phyloP scores from a whole-genome alignment of 768 basidiomycete genomes.

The Piloderma croceum region DNA sequence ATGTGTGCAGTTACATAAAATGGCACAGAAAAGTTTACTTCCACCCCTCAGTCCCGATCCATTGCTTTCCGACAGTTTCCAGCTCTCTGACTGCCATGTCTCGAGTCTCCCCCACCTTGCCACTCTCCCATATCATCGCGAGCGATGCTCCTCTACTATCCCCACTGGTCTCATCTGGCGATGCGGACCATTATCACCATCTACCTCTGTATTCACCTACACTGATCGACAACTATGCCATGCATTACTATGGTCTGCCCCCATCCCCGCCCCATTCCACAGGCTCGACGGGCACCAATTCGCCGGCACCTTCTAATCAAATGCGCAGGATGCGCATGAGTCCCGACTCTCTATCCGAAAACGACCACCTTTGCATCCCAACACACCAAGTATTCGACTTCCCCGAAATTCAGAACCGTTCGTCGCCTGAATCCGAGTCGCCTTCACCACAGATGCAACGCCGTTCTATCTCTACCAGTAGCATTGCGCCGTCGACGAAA shows the following conservation, averaged over 20 bases:
- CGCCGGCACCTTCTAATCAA: constrained; percentile 38
- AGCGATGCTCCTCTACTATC: constrained; percentile 55
- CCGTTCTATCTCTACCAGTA: constrained; percentile 31
- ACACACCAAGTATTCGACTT: constrained; percentile 74
- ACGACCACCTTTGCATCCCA: constrained; percentile 54
- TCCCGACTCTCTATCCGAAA: constrained; percentile 38
- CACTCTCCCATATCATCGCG: constrained; percentile 56
- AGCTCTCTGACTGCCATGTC: no score
- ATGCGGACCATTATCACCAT: constrained; percentile 45
- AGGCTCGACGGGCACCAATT: constrained; percentile 38
- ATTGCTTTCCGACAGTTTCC: no score
- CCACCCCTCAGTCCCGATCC: no score
- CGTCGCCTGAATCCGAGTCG: constrained; percentile 29
- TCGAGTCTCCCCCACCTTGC: no score
- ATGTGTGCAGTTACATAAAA: no score
- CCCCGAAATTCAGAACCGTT: constrained; percentile 27
- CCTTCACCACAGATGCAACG: constrained; percentile 25
- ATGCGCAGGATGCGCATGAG: constrained; percentile 49
- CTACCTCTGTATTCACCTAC: constrained; percentile 34
- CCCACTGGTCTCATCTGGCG: constrained; percentile 36
- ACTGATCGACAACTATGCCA: constrained; percentile 35
- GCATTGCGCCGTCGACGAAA: constrained; percentile 22
- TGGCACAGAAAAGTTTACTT: no score
- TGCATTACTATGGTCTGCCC: constrained; percentile 45
- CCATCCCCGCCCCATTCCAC: constrained; percentile 46